phyloP scores from a whole-genome alignment of 805 yeast genomes.

The Candida incommunis region DNA sequence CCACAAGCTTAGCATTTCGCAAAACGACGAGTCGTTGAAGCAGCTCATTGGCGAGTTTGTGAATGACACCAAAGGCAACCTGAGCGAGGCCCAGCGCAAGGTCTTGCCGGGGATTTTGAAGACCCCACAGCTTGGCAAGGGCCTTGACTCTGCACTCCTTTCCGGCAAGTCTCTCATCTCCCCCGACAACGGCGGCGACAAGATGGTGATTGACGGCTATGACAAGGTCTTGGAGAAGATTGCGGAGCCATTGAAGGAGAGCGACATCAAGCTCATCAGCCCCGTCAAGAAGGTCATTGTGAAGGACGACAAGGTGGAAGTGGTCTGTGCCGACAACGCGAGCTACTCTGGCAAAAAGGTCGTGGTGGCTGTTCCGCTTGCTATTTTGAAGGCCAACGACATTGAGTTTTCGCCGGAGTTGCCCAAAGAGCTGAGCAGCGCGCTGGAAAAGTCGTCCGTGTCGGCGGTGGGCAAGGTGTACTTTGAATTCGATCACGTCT shows the following conservation, averaged over 20 bases:
- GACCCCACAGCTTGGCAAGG: constrained; percentile 3
- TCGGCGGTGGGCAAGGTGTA: constrained; percentile 63
- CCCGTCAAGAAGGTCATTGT: constrained; percentile 8
- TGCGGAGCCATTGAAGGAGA: constrained; percentile 8
- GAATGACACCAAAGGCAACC: constrained; percentile 4
- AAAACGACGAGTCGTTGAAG: constrained; percentile 5
- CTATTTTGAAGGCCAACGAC: constrained; percentile 9
- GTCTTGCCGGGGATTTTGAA: neutral
- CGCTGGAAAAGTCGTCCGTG: constrained; percentile 13
- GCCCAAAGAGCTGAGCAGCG: constrained; percentile 5
- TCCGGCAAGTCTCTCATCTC: neutral
- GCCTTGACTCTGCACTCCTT: neutral
- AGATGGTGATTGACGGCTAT: constrained; percentile 14
- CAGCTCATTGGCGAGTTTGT: constrained; percentile 7
- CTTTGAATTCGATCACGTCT: constrained; percentile 46
- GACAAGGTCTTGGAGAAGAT: constrained; percentile 7
- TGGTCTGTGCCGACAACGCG: constrained; percentile 9
- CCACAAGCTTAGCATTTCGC: constrained; percentile 7
- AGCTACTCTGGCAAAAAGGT: constrained; percentile 13
- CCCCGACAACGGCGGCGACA: constrained; percentile 11
- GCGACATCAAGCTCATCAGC: constrained; percentile 7
- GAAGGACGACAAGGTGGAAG: constrained; percentile 8
- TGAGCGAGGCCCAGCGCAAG: neutral
- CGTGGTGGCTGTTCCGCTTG: constrained; percentile 14
- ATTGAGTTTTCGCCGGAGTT: constrained; percentile 13